Conservation (phyloP, 306 rosid genomes). For the Crataegus laevigata region DNA sequence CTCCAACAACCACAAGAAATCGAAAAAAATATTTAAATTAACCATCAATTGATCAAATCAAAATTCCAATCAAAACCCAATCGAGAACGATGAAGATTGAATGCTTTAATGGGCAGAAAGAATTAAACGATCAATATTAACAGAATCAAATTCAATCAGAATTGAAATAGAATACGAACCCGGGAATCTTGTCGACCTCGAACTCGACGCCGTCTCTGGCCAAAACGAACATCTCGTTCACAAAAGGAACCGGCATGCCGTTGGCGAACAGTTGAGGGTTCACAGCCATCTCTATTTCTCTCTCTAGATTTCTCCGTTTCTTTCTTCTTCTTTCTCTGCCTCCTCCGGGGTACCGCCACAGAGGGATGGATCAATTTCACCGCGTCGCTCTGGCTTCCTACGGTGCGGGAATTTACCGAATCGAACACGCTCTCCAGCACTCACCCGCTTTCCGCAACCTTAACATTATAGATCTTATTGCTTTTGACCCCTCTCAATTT, state of each 20-base stretch:
- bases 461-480: too few relatives aligned
- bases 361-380: background rate
- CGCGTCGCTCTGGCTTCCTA: background rate
- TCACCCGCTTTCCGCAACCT: background rate
- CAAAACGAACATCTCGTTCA: constrained; percentile 81
- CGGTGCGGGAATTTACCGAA: background rate
- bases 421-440: background rate
- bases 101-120: too few relatives aligned
- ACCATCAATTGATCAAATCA: background rate
- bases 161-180: constrained; percentile 24
- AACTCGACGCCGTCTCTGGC: constrained; percentile 96
- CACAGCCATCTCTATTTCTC: constrained; percentile 50
- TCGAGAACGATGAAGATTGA: too few relatives aligned
- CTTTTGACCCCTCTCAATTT: too few relatives aligned
- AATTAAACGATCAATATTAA: background rate
- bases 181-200: constrained; percentile 90
- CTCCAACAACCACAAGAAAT: too few relatives aligned
- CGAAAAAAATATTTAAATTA: too few relatives aligned
- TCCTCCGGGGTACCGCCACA: background rate
- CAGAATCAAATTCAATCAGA: background rate
- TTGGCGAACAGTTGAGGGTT: constrained; percentile 79
- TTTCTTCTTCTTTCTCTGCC: background rate
- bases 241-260: constrained; percentile 81
- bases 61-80: background rate
- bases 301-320: background rate